These are phyloP conservation scores for Penicillium glabrum DNA, from an alignment of 2,329 filamentous ascomycete genomes.

Conservation along the genomic window DNA sequence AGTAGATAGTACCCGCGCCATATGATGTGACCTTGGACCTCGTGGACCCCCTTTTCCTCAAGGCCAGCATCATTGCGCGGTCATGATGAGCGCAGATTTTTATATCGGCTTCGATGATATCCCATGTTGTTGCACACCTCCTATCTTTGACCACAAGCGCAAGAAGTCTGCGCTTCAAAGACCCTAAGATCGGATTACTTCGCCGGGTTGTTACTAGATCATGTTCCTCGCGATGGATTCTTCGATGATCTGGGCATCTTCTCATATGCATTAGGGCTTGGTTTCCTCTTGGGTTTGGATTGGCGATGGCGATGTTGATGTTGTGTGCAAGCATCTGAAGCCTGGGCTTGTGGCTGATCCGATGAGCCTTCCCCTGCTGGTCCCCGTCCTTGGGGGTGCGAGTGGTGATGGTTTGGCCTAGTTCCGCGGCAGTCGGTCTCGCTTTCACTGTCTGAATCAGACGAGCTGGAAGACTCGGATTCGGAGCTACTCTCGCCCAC, in stretches of 20 bases:
- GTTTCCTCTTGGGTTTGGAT: constrained; percentile 32
- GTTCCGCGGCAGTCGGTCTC: constrained; percentile 26
- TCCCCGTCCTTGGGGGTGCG: constrained; percentile 23
- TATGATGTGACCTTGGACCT: background rate
- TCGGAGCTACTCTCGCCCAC: constrained; percentile 77
- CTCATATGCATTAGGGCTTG: constrained; percentile 50
- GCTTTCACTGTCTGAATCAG: constrained; percentile 49
- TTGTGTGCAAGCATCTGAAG: constrained; percentile 10
- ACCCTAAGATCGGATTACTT: background rate
- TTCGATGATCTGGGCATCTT: constrained; percentile 40
- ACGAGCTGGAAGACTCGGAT: constrained; percentile 51
- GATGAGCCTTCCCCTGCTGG: constrained; percentile 13
- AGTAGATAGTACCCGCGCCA: background rate
- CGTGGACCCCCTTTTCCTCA: background rate
- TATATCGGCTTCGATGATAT: background rate
- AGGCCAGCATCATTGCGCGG: background rate
- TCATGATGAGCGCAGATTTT: background rate
- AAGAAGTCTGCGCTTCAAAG: background rate
- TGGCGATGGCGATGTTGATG: constrained; percentile 11
- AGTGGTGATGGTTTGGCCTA: constrained; percentile 4
- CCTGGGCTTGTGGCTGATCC: constrained; percentile 20
- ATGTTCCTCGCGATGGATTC: constrained; percentile 12
- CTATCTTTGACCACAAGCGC: background rate
- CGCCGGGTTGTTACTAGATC: background rate
- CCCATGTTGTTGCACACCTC: background rate